A percentile compares a stretch with the other conserved stretches of the same genome.
phyloP scores from a whole-genome alignment of 2,329 filamentous ascomycete species.

The Neonectria sp. region DNA sequence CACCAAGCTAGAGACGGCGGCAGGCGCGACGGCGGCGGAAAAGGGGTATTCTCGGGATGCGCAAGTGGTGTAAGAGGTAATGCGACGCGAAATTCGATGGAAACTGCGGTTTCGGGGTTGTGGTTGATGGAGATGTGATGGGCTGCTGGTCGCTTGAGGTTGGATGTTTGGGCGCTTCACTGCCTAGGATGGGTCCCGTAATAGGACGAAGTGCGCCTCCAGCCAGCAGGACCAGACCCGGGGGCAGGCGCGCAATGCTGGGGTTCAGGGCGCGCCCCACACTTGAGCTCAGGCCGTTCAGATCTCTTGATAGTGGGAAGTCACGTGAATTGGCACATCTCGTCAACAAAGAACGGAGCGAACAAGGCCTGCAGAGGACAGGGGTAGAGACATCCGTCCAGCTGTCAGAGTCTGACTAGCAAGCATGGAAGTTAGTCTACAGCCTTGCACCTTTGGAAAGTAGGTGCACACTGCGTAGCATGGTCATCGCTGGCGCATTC shows the following conservation, averaged over 20 bases:
- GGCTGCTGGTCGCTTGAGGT: slow-evolving; percentile 41
- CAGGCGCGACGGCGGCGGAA: slow-evolving; percentile 34
- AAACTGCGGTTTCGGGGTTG: slow-evolving; percentile 41
- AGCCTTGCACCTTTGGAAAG: too few relatives aligned
- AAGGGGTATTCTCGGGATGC: slow-evolving; percentile 35
- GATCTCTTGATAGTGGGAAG: neutral
- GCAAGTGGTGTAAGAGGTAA: slow-evolving; percentile 29
- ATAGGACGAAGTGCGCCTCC: slow-evolving; percentile 29
- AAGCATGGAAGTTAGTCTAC: too few relatives aligned
- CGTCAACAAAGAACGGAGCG: neutral
- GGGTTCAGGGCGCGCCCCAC: slow-evolving; percentile 19
- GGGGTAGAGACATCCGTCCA: neutral
- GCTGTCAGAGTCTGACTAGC: neutral
- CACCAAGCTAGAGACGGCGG: slow-evolving; percentile 32
- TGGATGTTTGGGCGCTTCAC: slow-evolving; percentile 46
- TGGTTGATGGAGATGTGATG: slow-evolving; percentile 47
- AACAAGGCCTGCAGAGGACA: neutral
- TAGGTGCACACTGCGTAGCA: neutral
- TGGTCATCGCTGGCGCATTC: neutral
- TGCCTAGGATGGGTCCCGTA: slow-evolving; percentile 37
- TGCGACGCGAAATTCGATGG: slow-evolving; percentile 51
- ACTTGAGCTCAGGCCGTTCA: slow-evolving; percentile 15
- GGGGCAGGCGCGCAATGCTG: slow-evolving; percentile 22
- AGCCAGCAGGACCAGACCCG: slow-evolving; percentile 16
- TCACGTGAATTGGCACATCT: slow-evolving; percentile 20